A percentile compares a stretch with the other conserved stretches of the same genome.
These are phyloP conservation scores for Kazachstania martiniae DNA, from an alignment of 805 yeast species.

Conservation along the genomic window DNA sequence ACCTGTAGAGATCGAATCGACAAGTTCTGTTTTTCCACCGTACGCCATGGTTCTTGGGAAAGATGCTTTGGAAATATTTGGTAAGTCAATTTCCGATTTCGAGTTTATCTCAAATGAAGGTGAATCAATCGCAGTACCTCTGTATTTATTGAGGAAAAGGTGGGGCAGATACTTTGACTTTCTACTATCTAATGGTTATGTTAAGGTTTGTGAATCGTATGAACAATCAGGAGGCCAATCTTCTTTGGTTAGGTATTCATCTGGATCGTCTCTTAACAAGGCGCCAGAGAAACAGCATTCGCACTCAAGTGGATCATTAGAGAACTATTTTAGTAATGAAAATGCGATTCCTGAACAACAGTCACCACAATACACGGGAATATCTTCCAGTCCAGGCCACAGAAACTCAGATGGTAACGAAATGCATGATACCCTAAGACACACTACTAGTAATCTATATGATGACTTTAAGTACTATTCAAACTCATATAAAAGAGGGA, in stretches of 20 bases:
- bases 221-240: conserved; percentile 14
- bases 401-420: background rate
- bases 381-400: conserved; percentile 6
- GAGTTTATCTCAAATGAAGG: conserved; percentile 65
- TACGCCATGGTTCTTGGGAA: conserved; percentile 71
- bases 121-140: conserved; percentile 51
- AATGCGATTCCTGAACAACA: background rate
- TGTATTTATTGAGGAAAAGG: conserved; percentile 51
- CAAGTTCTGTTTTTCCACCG: conserved; percentile 62
- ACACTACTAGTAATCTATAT: background rate
- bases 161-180: conserved; percentile 70
- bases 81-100: conserved; percentile 55
- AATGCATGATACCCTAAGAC: background rate
- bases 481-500: background rate
- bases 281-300: background rate
- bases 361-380: background rate
- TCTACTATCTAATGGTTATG: conserved; percentile 52
- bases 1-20: conserved; percentile 51
- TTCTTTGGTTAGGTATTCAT: conserved; percentile 5
- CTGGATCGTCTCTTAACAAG: background rate
- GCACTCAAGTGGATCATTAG: background rate
- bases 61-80: conserved; percentile 59
- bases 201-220: conserved; percentile 35
- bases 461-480: conserved; percentile 1
- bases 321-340: too few relatives aligned